A percentile compares a stretch with the other conserved stretches of the same genome.
phyloP scores from a whole-genome alignment of 1,284 basidiomycete genomes.

The Porogramme epimiltina region DNA sequence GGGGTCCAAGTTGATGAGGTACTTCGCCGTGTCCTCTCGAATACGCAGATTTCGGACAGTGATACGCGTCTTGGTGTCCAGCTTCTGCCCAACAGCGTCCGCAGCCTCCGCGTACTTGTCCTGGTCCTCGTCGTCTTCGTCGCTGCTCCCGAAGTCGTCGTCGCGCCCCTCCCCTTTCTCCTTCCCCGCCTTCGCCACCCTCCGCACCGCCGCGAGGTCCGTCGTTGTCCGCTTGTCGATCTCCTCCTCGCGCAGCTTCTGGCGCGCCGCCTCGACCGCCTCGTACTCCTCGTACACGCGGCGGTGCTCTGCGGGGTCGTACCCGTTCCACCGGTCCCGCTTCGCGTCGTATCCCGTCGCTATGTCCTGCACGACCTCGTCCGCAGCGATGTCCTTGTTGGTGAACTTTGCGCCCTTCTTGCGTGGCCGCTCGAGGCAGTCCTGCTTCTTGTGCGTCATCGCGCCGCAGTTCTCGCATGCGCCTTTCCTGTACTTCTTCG shows the following conservation, averaged over 20 bases:
- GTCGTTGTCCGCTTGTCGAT: constrained; percentile 96
- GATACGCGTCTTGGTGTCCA: constrained; percentile 97
- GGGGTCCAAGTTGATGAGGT: constrained; percentile 95
- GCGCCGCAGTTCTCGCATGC: constrained; percentile 99
- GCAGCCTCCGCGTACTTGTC: constrained; percentile 98
- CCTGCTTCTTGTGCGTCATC: constrained; percentile 88
- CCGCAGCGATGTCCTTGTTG: constrained; percentile 86
- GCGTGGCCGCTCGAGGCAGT: constrained; percentile 95
- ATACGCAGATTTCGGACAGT: constrained; percentile 98
- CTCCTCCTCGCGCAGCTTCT: constrained; percentile 91
- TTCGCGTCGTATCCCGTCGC: constrained; percentile 91
- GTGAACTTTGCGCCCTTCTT: constrained; percentile 96
- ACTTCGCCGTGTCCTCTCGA: constrained; percentile 99
- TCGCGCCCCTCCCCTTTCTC: constrained; percentile 67
- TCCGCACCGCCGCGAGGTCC: constrained; percentile 66
- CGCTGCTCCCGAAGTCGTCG: constrained; percentile 94
- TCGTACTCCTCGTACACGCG: constrained; percentile 92
- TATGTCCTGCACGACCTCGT: constrained; percentile 87
- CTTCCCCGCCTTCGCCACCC: constrained; percentile 65
- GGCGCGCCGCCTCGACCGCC: constrained; percentile 88
- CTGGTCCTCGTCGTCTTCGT: constrained; percentile 93
- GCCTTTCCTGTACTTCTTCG: constrained; percentile 96
- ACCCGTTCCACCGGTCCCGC: constrained; percentile 98
- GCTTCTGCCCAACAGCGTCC: constrained; percentile 95
- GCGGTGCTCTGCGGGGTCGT: constrained; percentile 87